phyloP scores from a whole-genome alignment of 1,284 basidiomycete genomes.

The Sanghuangporus sanghuang region DNA sequence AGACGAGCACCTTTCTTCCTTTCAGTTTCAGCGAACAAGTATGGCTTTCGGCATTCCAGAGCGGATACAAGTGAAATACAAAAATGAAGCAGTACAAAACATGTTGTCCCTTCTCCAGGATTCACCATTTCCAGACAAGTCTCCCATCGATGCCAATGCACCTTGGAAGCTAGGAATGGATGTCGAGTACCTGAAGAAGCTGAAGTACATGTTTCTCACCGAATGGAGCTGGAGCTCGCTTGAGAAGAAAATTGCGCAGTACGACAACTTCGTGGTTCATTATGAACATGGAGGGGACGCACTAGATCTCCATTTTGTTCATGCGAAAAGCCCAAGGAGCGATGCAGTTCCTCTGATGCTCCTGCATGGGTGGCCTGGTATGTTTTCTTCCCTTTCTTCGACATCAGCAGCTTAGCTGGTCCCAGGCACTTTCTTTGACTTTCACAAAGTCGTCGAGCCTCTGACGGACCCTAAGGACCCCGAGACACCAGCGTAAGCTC shows the following conservation, averaged over 20 bases:
- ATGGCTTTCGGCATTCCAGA: constrained; percentile 10
- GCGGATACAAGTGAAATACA: constrained; percentile 1
- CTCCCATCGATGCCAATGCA: constrained; percentile 13
- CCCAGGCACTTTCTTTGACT: constrained; percentile 24
- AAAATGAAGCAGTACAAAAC: background rate
- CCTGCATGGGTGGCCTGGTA: constrained; percentile 25
- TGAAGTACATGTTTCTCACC: constrained; percentile 17
- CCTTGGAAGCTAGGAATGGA: constrained; percentile 20
- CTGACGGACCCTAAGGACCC: constrained; percentile 20
- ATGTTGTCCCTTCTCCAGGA: constrained; percentile 9
- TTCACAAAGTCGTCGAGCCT: constrained; percentile 22
- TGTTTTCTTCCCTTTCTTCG: background rate
- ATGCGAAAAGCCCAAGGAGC: constrained; percentile 20
- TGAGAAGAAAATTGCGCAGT: constrained; percentile 13
- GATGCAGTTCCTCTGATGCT: constrained; percentile 23
- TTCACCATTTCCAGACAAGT: constrained; percentile 6
- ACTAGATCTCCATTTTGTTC: constrained; percentile 21
- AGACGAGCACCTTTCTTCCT: no score
- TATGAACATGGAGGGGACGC: constrained; percentile 17
- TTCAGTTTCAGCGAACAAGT: background rate
- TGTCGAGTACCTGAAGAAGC: constrained; percentile 14
- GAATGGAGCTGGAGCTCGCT: constrained; percentile 17
- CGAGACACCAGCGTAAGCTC: constrained; percentile 20
- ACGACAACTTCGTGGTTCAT: constrained; percentile 18
- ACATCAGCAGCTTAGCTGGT: background rate